Evolutionary conservation across 495 filamentous ascomycete species (phyloP).

Genomic region (Amniculicola lignicola): DNA sequence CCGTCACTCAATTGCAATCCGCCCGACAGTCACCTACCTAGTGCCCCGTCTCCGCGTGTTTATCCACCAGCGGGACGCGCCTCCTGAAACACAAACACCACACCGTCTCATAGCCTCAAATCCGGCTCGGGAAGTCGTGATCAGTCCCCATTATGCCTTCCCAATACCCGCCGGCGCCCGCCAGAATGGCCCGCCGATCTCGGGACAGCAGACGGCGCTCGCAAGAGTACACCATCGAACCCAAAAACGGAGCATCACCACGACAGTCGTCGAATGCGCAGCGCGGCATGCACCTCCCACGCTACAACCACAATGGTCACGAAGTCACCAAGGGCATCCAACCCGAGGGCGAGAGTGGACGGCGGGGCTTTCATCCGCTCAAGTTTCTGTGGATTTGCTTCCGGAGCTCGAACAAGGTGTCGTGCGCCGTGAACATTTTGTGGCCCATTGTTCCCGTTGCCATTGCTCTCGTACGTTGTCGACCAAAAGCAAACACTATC

Average conservation of each 20-base stretch:
- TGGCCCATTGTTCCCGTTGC: conserved; percentile 73
- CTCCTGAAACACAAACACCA: background rate
- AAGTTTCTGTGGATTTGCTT: conserved; percentile 61
- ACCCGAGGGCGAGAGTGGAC: conserved; percentile 63
- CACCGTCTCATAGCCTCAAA: background rate
- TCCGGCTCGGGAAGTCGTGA: background rate
- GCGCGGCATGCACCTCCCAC: conserved; percentile 19
- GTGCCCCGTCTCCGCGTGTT: conserved; percentile 1
- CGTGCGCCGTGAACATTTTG: conserved; percentile 62
- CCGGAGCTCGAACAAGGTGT: conserved; percentile 54
- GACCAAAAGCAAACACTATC: background rate
- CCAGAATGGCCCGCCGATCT: conserved; percentile 4
- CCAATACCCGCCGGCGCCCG: background rate
- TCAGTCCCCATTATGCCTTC: background rate
- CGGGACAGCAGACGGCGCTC: background rate
- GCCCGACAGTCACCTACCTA: background rate
- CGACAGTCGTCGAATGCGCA: background rate
- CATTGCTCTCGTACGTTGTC: conserved; percentile 50
- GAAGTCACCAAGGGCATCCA: conserved; percentile 48
- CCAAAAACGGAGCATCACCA: conserved; percentile 16
- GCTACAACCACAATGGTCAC: conserved; percentile 45
- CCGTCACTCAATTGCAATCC: background rate
- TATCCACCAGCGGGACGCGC: conserved; percentile 2
- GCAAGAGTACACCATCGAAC: conserved; percentile 7
- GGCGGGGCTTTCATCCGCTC: conserved; percentile 58